Base-by-base conservation (phyloP, 164 flowering plant species). In the Piper longum region DNA sequence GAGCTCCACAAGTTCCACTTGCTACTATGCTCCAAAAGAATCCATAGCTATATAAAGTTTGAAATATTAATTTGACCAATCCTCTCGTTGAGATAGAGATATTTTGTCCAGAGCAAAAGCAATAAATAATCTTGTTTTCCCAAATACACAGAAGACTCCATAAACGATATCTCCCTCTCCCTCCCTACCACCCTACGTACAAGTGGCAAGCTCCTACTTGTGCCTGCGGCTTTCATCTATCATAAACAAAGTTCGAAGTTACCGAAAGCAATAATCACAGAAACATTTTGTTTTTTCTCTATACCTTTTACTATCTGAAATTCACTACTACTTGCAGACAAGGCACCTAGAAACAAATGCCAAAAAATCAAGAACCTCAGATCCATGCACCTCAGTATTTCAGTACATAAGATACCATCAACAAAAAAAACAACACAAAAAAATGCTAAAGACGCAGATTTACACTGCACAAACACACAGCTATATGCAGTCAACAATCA, bases 201-300 rank as follows among this genome's bases (percentile, higher is more conserved):
- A 84, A 78, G 75, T 77, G 83, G 91, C 86, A 85, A 82, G 98
- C 95, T 87, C 97, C 87, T 74, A 79, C 76, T 80, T 80, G 82
- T 82, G 96, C 91, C 84, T 85, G 98, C 92, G 81, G 88, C 85
- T 79, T 83, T 74, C 84, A 88, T 93, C 97, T 88, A 89, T 80
- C 95, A 93, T 89, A 80, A 79, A 90, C 77, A 86, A 89, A 86
- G 91, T 82, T 83, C 69, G 67, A 71, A 58, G 89, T 87, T 85
- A 92, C 76, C 78, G 82, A 48, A 48, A 5, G 52, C 9, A 48
- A 48, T 5, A 48, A 48, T 26, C 36, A 26, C 36, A 26, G 36
- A 26, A 26, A 26, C 36, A 26, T 26, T 0, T 26, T 26, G 36
- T 26, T 26, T 26, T 26, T 26, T 26, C n/a, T n/a, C n/a, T n/a